Conservation (phyloP, 139 green algal species). For the Coelastrella sp. region DNA sequence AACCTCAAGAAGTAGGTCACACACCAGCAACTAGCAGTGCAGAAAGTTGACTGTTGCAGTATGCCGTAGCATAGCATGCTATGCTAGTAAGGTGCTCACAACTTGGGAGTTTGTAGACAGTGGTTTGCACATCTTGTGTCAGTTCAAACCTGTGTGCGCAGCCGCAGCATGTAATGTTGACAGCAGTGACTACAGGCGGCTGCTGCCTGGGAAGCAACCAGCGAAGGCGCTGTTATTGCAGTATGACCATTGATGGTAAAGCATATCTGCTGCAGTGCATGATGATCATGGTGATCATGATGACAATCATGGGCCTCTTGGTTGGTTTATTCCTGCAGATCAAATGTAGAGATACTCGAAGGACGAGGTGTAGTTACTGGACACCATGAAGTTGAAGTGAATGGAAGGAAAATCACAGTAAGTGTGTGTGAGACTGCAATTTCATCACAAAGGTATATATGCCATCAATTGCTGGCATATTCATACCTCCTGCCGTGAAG, state of each 20-base stretch:
- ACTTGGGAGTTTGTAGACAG: too few species aligned
- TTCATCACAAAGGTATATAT: too few species aligned
- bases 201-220: too few species aligned
- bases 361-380: conserved; percentile 84
- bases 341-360: conserved; percentile 76
- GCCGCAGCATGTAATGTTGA: too few species aligned
- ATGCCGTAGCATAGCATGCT: not conserved
- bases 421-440: not conserved
- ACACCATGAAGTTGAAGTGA: conserved; percentile 84
- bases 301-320: not conserved
- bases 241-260: too few species aligned
- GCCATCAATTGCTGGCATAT: too few species aligned
- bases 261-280: not conserved
- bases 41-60: not conserved
- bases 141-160: too few species aligned
- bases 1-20: conserved; percentile 21
- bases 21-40: not conserved
- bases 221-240: too few species aligned
- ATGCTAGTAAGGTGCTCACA: not conserved
- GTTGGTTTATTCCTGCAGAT: conserved; percentile 58
- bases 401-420: conserved; percentile 21
- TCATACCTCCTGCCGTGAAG: too few species aligned
- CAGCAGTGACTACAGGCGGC: too few species aligned
- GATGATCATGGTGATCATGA: not conserved
- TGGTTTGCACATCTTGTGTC: too few species aligned